Conservation (phyloP, 2,329 filamentous ascomycete genomes). For the Colletotrichum lentis region DNA sequence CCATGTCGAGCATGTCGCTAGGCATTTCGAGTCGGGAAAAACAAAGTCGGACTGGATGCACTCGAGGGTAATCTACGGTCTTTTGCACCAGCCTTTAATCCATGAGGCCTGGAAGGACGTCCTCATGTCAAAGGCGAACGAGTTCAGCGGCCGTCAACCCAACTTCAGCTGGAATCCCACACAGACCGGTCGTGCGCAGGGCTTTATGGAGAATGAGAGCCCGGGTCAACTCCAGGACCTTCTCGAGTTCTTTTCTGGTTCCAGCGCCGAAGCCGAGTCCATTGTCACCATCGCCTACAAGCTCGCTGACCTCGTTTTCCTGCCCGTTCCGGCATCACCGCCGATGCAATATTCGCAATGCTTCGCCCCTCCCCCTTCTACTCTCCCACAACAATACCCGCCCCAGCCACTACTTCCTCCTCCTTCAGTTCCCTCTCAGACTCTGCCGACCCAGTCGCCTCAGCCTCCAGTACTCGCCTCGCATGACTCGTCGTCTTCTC, state of each 20-base stretch:
- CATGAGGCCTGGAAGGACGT: constrained; percentile 68
- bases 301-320: constrained; percentile 58
- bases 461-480: constrained; percentile 36
- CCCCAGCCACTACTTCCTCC: constrained; percentile 38
- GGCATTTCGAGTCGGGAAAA: constrained; percentile 71
- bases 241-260: constrained; percentile 70
- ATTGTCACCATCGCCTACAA: constrained; percentile 68
- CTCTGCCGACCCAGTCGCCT: constrained; percentile 37
- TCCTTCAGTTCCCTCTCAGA: constrained; percentile 38
- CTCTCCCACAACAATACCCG: constrained; percentile 36
- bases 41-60: constrained; percentile 74
- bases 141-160: constrained; percentile 63
- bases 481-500: constrained; percentile 29
- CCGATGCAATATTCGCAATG: constrained; percentile 39
- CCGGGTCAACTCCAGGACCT: constrained; percentile 70
- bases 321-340: constrained; percentile 36
- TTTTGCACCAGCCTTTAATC: constrained; percentile 71
- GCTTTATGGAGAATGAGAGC: constrained; percentile 68
- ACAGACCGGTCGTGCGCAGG: constrained; percentile 64
- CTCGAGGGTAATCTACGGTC: constrained; percentile 71
- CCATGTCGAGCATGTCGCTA: constrained; percentile 72
- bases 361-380: constrained; percentile 34
- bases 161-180: constrained; percentile 69
- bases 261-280: constrained; percentile 63
- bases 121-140: constrained; percentile 61